phyloP scores from a whole-genome alignment of 1,284 basidiomycete genomes.

The Pseudozyma sp. region DNA sequence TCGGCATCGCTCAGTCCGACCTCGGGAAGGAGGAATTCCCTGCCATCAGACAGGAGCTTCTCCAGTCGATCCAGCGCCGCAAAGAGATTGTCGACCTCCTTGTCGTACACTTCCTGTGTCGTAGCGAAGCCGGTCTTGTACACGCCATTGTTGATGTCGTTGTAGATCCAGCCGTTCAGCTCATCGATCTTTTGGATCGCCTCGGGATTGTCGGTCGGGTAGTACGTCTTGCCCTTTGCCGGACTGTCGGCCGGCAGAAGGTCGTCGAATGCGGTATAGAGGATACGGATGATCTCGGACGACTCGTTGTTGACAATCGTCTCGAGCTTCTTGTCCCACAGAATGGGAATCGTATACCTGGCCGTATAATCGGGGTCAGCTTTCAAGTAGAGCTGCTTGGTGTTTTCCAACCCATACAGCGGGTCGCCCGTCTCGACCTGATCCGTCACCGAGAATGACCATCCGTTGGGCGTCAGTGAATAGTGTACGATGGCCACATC shows the following conservation, averaged over 20 bases:
- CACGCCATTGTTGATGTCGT: constrained; percentile 70
- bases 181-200: constrained; percentile 76
- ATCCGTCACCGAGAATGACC: constrained; percentile 76
- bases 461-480: constrained; percentile 82
- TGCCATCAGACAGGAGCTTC: constrained; percentile 77
- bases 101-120: constrained; percentile 82
- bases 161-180: constrained; percentile 82
- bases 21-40: constrained; percentile 84
- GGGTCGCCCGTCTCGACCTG: constrained; percentile 40
- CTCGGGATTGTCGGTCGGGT: constrained; percentile 72
- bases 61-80: constrained; percentile 83
- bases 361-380: constrained; percentile 73
- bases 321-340: constrained; percentile 89
- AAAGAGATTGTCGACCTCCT: constrained; percentile 76
- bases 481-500: constrained; percentile 77
- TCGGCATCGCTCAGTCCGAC: constrained; percentile 85
- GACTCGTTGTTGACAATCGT: constrained; percentile 84
- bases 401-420: constrained; percentile 68
- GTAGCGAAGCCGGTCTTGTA: constrained; percentile 85
- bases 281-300: constrained; percentile 79
- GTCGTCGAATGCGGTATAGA: constrained; percentile 74
- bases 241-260: constrained; percentile 36
- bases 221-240: constrained; percentile 68
- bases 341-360: constrained; percentile 73
- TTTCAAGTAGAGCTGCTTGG: constrained; percentile 76